These are phyloP conservation scores for Capsicum rhomboideum DNA, from an alignment of 257 asterid species.

Conservation along the genomic window DNA sequence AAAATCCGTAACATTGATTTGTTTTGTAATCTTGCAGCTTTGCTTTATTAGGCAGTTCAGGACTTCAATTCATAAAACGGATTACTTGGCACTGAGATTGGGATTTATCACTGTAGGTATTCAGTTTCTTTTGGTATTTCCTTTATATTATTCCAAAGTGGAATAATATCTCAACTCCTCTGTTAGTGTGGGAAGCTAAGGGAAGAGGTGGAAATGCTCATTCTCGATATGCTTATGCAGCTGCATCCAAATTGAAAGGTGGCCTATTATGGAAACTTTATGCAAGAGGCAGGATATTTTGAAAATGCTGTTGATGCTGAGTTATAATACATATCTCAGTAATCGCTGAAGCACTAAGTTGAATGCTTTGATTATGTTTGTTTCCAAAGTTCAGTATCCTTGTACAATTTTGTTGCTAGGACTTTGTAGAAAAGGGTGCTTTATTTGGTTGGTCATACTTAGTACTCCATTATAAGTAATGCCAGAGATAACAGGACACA, in stretches of 20 bases:
- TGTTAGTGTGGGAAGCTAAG: background rate
- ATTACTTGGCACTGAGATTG: conserved; percentile 72
- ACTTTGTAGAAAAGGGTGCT: background rate
- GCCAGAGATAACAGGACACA: background rate
- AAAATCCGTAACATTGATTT: background rate
- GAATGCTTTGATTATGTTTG: background rate
- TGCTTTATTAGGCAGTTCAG: conserved; percentile 85
- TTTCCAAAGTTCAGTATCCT: background rate
- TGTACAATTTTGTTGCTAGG: background rate
- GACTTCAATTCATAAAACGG: conserved; percentile 61
- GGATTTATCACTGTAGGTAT: conserved; percentile 90
- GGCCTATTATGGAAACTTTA: background rate
- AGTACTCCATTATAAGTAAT: background rate
- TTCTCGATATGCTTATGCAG: background rate
- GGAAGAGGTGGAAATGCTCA: background rate
- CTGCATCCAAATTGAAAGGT: background rate
- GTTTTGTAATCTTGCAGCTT: conserved; percentile 40
- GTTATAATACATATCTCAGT: background rate
- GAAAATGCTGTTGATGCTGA: background rate
- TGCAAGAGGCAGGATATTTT: background rate
- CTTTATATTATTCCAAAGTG: background rate
- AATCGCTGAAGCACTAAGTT: background rate
- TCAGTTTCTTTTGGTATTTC: conserved; percentile 5
- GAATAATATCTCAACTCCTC: background rate
- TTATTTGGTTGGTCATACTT: background rate